Conservation (phyloP, 306 rosid genomes). For the Acacia melanoxylon region DNA sequence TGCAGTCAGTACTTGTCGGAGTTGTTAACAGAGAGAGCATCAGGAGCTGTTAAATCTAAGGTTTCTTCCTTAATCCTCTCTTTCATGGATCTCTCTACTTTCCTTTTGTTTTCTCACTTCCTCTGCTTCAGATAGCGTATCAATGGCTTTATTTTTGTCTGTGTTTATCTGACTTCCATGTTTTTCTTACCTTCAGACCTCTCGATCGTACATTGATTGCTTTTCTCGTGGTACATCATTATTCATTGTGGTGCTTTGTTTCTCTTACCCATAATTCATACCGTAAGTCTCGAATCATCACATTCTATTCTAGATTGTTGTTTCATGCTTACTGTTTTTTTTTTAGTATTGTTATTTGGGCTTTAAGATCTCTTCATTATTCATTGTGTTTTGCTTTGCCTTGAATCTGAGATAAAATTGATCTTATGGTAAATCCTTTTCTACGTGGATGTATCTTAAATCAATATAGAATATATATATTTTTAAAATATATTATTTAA, state of each 20-base stretch:
- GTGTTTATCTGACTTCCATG: neutral
- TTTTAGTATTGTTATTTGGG: no score
- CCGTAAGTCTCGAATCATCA: no score
- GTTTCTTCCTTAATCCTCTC: slow-evolving; percentile 35
- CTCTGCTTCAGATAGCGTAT: slow-evolving; percentile 43
- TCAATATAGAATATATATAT: no score
- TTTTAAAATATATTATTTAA: no score
- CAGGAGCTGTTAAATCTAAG: slow-evolving; percentile 94
- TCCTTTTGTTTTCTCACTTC: neutral
- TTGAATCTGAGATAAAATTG: no score
- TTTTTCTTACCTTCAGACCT: neutral
- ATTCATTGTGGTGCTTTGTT: neutral
- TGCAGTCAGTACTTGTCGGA: slow-evolving; percentile 90
- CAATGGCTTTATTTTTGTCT: slow-evolving; percentile 16
- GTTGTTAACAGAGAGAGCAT: slow-evolving; percentile 70
- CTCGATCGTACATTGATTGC: slow-evolving; percentile 36
- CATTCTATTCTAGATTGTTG: no score
- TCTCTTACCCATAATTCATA: no score
- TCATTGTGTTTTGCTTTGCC: no score
- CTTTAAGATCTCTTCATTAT: no score
- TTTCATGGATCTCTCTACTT: slow-evolving; percentile 51
- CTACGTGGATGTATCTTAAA: no score
- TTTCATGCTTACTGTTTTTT: no score
- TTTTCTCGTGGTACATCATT: slow-evolving; percentile 11
- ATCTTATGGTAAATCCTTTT: no score